Conservation (phyloP, 768 basidiomycete species). For the Lactarius trivialis region DNA sequence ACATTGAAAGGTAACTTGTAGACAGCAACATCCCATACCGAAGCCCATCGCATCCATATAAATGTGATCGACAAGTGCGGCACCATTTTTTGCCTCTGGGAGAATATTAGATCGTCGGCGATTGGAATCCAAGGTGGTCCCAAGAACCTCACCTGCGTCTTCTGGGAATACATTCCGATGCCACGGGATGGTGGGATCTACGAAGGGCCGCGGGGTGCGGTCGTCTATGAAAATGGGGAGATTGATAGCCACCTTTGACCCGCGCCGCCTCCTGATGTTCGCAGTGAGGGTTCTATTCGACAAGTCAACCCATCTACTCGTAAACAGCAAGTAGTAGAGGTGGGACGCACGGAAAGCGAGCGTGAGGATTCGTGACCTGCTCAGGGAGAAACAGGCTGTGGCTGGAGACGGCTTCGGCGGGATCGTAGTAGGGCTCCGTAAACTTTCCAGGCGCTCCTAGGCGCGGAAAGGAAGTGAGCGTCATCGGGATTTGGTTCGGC, state of each 20-base stretch:
- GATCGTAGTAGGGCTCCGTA: slow-evolving; percentile 82
- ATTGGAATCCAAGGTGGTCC: background rate
- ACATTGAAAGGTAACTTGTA: slow-evolving; percentile 96
- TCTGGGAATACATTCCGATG: slow-evolving; percentile 77
- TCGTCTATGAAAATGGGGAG: slow-evolving; percentile 87
- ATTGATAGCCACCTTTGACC: slow-evolving; percentile 93
- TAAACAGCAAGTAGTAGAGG: slow-evolving; percentile 16
- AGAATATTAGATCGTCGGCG: slow-evolving; percentile 17
- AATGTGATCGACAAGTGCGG: slow-evolving; percentile 84
- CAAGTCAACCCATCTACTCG: background rate
- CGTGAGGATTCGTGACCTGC: slow-evolving; percentile 95
- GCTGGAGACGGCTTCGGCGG: slow-evolving; percentile 72
- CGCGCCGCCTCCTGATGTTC: slow-evolving; percentile 85
- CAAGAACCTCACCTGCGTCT: slow-evolving; percentile 56
- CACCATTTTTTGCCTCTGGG: slow-evolving; percentile 82
- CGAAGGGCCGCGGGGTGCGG: slow-evolving; percentile 81
- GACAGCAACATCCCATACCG: slow-evolving; percentile 98
- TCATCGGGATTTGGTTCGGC: slow-evolving; percentile 81
- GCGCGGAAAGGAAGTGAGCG: slow-evolving; percentile 92
- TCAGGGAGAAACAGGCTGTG: slow-evolving; percentile 93
- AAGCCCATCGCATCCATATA: slow-evolving; percentile 99
- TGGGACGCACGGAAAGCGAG: slow-evolving; percentile 86
- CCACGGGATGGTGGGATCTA: slow-evolving; percentile 90
- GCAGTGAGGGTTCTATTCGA: slow-evolving; percentile 83
- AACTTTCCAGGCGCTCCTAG: slow-evolving; percentile 86